Base-by-base conservation (phyloP, 2,329 filamentous ascomycete species). In the Xylaria sp. region DNA sequence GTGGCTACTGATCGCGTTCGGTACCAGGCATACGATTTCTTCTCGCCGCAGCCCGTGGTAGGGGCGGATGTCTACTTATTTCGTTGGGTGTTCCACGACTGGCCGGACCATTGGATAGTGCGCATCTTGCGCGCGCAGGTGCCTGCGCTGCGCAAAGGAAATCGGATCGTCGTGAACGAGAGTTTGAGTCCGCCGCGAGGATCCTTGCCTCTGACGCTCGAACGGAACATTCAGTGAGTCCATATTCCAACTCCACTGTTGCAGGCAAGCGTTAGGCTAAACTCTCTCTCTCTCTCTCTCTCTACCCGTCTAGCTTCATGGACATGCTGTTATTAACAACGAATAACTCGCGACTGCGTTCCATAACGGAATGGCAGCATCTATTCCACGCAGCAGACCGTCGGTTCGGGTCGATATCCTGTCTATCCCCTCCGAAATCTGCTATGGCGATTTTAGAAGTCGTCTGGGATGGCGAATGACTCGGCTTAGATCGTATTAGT, bases 31-130 rank as follows among this genome's bases (percentile, higher is more conserved):
- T 42, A 64, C 31, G 61, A 64, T 31, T 64, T 64, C 57, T 64
- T 64, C 47, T 50, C 55, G 31, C 28, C 47, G 31, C 61, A 64
- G 47, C 54, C 52, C 5, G 42, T 61, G 3, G 38, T 6, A 33
- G 50, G 25, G 9, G 61, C 50, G 14, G 57, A 64, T 14, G 49
- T 58, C 43, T 61, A 64, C 38, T 23, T 64, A 4, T 64, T 61
- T 40, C 47, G 61, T n/a, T 53, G 51, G 40, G 51, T 64, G 21
- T 61, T 64, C 42, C 61, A 64, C 47, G 53, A 64, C 57, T 64
- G 61, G 53, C 56, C 46, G 45, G 56, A 55, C 50, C 57, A 60
- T 14, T 60, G 38, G 5, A 37, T 60, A 6, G n/a, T 60, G 7
- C 21, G 47, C 23, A 60, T 60, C 15, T 17, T 54, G n/a, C 21